phyloP scores from a whole-genome alignment of 2,329 filamentous ascomycete species.

The Alternaria viburni region DNA sequence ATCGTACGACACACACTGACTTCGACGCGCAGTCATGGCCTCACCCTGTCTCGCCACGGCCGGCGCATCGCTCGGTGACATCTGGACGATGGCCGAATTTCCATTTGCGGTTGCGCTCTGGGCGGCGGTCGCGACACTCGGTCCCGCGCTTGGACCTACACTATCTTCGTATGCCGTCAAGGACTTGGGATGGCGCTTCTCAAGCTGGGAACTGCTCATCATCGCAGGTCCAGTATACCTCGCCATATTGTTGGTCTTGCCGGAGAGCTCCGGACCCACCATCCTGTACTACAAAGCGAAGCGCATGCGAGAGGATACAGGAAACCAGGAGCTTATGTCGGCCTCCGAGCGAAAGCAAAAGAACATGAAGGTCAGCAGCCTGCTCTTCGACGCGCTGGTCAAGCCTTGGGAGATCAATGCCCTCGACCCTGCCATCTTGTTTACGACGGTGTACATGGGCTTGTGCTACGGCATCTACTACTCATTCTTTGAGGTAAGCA shows the following conservation, averaged over 20 bases:
- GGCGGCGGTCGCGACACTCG: conserved; percentile 53
- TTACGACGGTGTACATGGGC: conserved; percentile 83
- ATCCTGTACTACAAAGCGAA: conserved; percentile 64
- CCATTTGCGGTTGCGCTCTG: conserved; percentile 52
- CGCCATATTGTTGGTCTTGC: conserved; percentile 79
- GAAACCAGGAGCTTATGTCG: conserved; percentile 71
- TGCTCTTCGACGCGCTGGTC: conserved; percentile 62
- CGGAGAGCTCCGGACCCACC: conserved; percentile 81
- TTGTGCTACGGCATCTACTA: conserved; percentile 76
- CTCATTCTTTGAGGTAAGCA: conserved; percentile 70
- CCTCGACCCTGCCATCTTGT: conserved; percentile 79
- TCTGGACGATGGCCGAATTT: conserved; percentile 49
- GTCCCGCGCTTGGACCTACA: conserved; percentile 68
- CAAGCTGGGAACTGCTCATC: conserved; percentile 85
- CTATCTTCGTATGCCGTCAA: conserved; percentile 77
- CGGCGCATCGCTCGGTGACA: conserved; percentile 42
- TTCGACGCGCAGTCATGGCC: conserved; percentile 30
- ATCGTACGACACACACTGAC: not conserved
- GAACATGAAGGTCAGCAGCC: conserved; percentile 39
- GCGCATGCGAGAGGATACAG: conserved; percentile 72
- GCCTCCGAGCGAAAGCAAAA: conserved; percentile 75
- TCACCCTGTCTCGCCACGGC: conserved; percentile 44
- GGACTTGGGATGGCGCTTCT: conserved; percentile 75
- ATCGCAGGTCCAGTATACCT: conserved; percentile 73
- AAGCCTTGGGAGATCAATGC: conserved; percentile 86